Base-by-base conservation (phyloP, 2,329 filamentous ascomycete species). In the Penicillium frequentans region DNA sequence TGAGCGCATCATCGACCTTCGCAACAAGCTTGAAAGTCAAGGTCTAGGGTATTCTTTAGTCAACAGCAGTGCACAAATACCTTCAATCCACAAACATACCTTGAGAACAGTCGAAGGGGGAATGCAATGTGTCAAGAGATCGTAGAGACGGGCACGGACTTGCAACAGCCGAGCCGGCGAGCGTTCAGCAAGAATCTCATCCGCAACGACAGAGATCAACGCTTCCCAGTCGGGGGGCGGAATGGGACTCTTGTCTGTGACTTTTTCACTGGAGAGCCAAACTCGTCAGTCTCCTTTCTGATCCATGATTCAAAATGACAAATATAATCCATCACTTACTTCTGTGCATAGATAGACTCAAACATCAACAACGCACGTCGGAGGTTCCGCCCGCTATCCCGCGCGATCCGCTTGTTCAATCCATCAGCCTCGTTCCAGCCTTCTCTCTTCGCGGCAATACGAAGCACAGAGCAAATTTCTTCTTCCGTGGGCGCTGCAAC, bases 211-310 rank as follows among this genome's bases (percentile, higher is more conserved):
- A 5, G 85, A 82, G 64, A 99, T 93, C 59, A 99, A 83, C 0
- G 91, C 90, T 73, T 99, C 95, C 93, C 95, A 99, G 69, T 99
- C 95, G 1, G 96, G 93, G 0, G 93, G 95, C 11, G 93, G 93
- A 60, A 99, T 96, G 5, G 88, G 86, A 3, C 93, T 98, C 61
- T 83, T 86, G 64, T 97, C 92, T 50, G 88, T 90, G 19, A 97
- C 87, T 78, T 90, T 95, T 74, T 98, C 93, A 75, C 93, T 97
- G 69, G 37, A 54, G 48, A 52, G 3, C 43, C 2, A 56, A 16
- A 10, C 42, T 16, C 4, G 48, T 65, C 29, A 66, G 39, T 29
- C 10, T 35, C 31, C 3, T 27, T 24, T 11, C 47, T 8, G 7
- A 26, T 29, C 39, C 9, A 24, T 24, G 24, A 24, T 8, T 1